A percentile compares a stretch with the other conserved stretches of the same genome.
Conservation (phyloP, 23 red algal genomes). For the Chondrus crispus region DNA sequence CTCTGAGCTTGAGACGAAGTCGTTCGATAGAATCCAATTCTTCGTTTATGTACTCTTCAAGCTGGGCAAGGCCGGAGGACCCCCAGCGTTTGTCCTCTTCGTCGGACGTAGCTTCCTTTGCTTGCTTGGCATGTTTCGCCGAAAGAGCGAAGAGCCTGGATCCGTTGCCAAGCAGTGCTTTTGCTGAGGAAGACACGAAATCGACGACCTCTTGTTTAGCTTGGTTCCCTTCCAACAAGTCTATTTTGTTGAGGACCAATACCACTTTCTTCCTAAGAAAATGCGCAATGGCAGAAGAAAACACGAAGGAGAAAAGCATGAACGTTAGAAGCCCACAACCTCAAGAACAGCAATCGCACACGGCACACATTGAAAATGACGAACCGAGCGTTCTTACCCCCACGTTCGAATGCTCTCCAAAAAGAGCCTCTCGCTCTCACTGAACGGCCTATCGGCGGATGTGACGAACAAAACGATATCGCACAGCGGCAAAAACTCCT, state of each 20-base stretch:
- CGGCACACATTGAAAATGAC: no score
- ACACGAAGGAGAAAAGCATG: no score
- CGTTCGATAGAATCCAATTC: slow-evolving; percentile 27
- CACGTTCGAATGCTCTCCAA: slow-evolving; percentile 44
- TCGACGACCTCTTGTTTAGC: slow-evolving; percentile 8
- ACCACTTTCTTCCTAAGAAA: slow-evolving; percentile 40
- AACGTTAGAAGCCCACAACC: no score
- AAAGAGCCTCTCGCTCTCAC: slow-evolving; percentile 44
- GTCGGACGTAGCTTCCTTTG: background rate
- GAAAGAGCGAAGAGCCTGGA: slow-evolving; percentile 37
- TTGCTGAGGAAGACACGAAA: background rate
- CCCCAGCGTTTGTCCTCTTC: background rate
- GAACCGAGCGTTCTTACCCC: no score
- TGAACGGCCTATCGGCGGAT: slow-evolving; percentile 49
- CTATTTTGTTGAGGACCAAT: slow-evolving; percentile 57
- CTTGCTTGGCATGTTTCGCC: background rate
- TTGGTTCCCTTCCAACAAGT: background rate
- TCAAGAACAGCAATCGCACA: no score
- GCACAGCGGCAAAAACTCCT: slow-evolving; percentile 39
- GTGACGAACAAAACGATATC: slow-evolving; percentile 56
- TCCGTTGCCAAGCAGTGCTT: slow-evolving; percentile 13
- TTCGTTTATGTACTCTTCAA: slow-evolving; percentile 28
- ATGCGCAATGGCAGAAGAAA: no score
- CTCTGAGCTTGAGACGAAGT: slow-evolving; percentile 37
- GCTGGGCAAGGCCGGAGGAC: slow-evolving; percentile 3